phyloP scores from a whole-genome alignment of 2,329 filamentous ascomycete genomes.

The Cercospora sesami region DNA sequence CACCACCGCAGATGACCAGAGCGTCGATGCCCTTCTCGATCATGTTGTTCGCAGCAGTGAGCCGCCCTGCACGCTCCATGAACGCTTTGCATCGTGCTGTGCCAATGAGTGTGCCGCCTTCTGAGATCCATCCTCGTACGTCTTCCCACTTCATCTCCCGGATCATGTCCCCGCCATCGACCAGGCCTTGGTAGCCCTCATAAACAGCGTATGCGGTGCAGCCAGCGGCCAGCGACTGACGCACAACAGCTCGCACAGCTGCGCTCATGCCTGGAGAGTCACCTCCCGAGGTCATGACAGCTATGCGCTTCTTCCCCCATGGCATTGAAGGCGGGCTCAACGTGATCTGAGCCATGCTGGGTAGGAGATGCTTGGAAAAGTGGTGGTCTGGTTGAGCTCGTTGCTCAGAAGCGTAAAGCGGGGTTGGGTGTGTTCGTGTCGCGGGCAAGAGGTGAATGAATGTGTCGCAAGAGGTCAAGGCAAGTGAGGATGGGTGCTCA shows the following conservation, averaged over 20 bases:
- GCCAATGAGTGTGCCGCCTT: slow-evolving; percentile 93
- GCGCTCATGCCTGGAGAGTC: slow-evolving; percentile 96
- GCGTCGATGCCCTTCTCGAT: slow-evolving; percentile 90
- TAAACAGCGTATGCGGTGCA: slow-evolving; percentile 59
- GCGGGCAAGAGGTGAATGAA: background rate
- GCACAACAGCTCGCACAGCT: slow-evolving; percentile 83
- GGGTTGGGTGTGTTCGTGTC: background rate
- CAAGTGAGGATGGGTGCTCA: background rate
- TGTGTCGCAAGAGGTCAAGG: background rate
- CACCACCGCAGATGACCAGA: slow-evolving; percentile 93
- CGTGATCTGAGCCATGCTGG: slow-evolving; percentile 36
- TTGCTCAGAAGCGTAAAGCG: background rate
- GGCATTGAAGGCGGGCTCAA: slow-evolving; percentile 36
- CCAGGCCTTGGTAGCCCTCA: slow-evolving; percentile 94
- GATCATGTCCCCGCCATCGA: slow-evolving; percentile 86
- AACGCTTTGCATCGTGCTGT: slow-evolving; percentile 92
- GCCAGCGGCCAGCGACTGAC: slow-evolving; percentile 79
- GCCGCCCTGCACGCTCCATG: slow-evolving; percentile 79
- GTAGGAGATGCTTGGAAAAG: background rate
- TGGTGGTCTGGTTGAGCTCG: background rate
- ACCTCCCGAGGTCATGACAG: slow-evolving; percentile 90
- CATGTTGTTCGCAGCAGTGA: slow-evolving; percentile 91
- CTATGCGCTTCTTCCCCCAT: slow-evolving; percentile 63
- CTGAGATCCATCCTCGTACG: slow-evolving; percentile 88
- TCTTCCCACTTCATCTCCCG: slow-evolving; percentile 87